Evolutionary conservation across 352 stramenopile genomes (phyloP).

Genomic region (Phytophthora vignae): DNA sequence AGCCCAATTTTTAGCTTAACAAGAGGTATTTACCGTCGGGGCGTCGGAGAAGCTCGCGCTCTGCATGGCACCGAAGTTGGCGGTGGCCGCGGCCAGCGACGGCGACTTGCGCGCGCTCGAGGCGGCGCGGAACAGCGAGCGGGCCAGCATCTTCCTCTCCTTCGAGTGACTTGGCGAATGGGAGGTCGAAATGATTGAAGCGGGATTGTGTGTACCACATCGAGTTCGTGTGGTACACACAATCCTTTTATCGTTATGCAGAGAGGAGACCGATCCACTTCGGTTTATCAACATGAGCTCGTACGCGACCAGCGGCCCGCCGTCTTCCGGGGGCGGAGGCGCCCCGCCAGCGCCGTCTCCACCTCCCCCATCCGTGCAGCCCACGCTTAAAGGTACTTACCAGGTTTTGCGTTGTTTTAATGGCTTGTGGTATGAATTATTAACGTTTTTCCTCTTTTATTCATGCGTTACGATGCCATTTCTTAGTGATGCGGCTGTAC

Average conservation of each 20-base stretch:
- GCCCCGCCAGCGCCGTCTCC: conserved; percentile 12
- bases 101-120: conserved; percentile 27
- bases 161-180: conserved; percentile 9
- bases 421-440: not conserved
- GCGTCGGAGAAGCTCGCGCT: conserved; percentile 61
- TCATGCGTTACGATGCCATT: not conserved
- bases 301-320: conserved; percentile 23
- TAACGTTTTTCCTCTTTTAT: not conserved
- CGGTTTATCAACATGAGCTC: conserved; percentile 19
- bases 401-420: not conserved
- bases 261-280: not conserved
- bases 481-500: conserved; percentile 91
- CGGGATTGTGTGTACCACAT: not conserved
- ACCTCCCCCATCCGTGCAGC: conserved; percentile 50
- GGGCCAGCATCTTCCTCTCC: conserved; percentile 57
- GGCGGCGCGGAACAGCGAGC: conserved; percentile 64
- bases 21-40: conserved; percentile 44
- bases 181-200: conserved; percentile 3
- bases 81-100: conserved; percentile 17
- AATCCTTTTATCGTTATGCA: not conserved
- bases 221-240: not conserved
- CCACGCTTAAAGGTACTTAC: conserved; percentile 76
- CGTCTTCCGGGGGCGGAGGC: conserved; percentile 25
- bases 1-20: no score
- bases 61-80: conserved; percentile 28